Conservation (phyloP, 192 early-diverging fungal genomes). For the Umbelopsis sp. region DNA sequence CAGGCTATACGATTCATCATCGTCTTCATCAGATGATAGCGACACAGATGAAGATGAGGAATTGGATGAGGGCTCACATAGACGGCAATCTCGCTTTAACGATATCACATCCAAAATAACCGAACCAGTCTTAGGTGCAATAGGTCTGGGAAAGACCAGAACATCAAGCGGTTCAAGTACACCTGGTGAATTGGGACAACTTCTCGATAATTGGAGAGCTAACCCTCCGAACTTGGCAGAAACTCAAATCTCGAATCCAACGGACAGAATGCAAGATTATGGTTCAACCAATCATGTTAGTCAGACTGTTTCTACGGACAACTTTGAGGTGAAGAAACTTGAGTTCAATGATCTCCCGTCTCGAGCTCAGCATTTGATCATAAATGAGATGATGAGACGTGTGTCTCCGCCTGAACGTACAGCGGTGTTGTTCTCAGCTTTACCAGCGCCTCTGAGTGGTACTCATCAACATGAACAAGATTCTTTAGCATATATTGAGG, state of each 20-base stretch:
- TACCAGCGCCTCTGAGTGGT: slow-evolving; percentile 58
- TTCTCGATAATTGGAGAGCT: background rate
- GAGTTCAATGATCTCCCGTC: slow-evolving; percentile 61
- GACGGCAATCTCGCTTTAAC: background rate
- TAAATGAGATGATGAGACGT: slow-evolving; percentile 66
- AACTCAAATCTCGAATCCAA: background rate
- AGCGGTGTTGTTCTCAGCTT: slow-evolving; percentile 60
- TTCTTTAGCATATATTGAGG: slow-evolving; percentile 52
- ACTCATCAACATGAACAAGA: slow-evolving; percentile 45
- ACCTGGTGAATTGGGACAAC: background rate
- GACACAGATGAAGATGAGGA: background rate
- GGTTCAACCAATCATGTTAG: background rate
- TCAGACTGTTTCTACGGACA: background rate
- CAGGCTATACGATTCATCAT: background rate
- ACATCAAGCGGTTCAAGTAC: too few relatives aligned
- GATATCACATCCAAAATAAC: background rate
- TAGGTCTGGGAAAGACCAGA: background rate
- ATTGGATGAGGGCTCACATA: background rate
- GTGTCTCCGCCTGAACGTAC: slow-evolving; percentile 48
- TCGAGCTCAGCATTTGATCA: slow-evolving; percentile 55
- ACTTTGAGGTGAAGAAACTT: slow-evolving; percentile 6
- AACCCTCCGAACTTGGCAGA: background rate
- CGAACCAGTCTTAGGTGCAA: background rate
- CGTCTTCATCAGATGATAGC: slow-evolving; percentile 9
- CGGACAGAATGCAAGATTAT: slow-evolving; percentile 1